phyloP scores from a whole-genome alignment of 2,329 filamentous ascomycete genomes.

The Thelonectria discophora region DNA sequence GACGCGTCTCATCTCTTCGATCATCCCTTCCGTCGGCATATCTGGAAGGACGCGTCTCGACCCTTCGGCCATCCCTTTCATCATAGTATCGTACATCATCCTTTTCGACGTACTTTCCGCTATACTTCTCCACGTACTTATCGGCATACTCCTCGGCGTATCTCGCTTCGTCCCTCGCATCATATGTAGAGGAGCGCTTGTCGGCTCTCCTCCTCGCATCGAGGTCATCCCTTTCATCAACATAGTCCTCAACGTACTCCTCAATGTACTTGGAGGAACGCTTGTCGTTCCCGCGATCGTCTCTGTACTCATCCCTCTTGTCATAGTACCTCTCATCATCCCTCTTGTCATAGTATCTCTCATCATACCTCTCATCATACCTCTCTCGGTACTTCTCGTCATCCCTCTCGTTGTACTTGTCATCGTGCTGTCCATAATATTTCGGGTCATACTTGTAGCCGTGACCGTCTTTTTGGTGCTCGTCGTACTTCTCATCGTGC shows the following conservation, averaged over 20 bases:
- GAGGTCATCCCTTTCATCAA: no score
- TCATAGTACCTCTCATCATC: constrained; percentile 1
- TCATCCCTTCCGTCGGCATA: no score
- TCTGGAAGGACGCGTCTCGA: no score
- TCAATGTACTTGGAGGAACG: constrained; percentile 28
- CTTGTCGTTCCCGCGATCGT: constrained; percentile 10
- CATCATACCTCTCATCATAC: neutral
- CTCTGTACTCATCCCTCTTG: constrained; percentile 7
- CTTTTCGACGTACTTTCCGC: no score
- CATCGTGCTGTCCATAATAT: constrained; percentile 7
- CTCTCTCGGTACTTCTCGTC: constrained; percentile 1
- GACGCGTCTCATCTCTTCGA: no score
- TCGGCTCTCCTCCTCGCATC: no score
- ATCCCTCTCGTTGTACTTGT: neutral
- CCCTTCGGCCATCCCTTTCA: no score
- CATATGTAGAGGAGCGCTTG: no score
- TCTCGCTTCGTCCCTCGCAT: no score
- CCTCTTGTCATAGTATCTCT: neutral
- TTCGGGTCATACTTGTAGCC: constrained; percentile 9
- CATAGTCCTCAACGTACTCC: neutral
- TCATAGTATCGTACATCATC: no score
- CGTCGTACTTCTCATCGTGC: constrained; percentile 1
- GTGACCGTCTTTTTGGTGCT: neutral
- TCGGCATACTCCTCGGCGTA: no score
- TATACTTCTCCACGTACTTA: no score